Evolutionary conservation across 257 asterid genomes (phyloP).

Genomic region (Buddleja alternifolia): DNA sequence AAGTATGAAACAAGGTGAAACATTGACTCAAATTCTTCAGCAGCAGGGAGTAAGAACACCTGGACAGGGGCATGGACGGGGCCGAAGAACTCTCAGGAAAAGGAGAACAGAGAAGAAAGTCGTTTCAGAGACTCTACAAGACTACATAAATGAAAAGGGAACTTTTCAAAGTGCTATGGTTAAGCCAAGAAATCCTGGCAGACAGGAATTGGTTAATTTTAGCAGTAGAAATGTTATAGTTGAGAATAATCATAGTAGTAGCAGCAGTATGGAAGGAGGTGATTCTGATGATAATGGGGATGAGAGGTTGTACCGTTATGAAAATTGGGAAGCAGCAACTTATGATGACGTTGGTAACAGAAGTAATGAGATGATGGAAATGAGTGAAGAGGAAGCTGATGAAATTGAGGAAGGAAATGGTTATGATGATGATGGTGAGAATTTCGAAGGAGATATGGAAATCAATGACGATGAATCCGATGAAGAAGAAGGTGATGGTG

Average conservation of each 20-base stretch:
- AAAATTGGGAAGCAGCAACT: conserved; percentile 47
- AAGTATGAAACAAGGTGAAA: conserved; percentile 45
- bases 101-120: conserved; percentile 63
- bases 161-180: conserved; percentile 35
- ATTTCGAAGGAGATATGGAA: conserved; percentile 31
- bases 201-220: conserved; percentile 32
- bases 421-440: conserved; percentile 41
- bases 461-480: conserved; percentile 44
- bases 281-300: conserved; percentile 53
- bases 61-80: conserved; percentile 75
- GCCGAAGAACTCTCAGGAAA: conserved; percentile 72
- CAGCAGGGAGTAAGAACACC: conserved; percentile 60
- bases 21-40: conserved; percentile 59
- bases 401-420: conserved; percentile 42
- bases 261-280: conserved; percentile 57
- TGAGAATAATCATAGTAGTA: conserved; percentile 47
- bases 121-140: conserved; percentile 41
- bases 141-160: conserved; percentile 33
- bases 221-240: conserved; percentile 32
- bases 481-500: conserved; percentile 30
- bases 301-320: conserved; percentile 36
- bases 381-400: conserved; percentile 66
- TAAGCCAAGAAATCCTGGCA: conserved; percentile 34
- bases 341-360: conserved; percentile 32
- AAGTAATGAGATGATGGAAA: conserved; percentile 52